phyloP scores from a whole-genome alignment of 2,329 filamentous ascomycete genomes.

The Didymella arachidicola region DNA sequence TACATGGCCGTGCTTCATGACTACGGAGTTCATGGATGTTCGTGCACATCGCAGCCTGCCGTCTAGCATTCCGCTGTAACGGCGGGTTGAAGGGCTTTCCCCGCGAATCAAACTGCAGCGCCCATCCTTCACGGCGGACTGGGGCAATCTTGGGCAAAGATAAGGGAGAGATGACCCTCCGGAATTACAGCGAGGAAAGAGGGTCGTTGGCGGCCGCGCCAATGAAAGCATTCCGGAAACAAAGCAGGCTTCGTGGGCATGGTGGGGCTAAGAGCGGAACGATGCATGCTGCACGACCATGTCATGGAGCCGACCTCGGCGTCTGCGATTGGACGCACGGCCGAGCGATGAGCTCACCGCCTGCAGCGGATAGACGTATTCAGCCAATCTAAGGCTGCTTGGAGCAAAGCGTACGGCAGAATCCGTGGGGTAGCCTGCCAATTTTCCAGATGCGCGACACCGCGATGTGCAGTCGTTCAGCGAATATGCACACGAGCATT shows the following conservation, averaged over 20 bases:
- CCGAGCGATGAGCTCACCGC: conserved; percentile 36
- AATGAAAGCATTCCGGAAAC: conserved; percentile 36
- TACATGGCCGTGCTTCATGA: conserved; percentile 17
- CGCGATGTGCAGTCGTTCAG: conserved; percentile 28
- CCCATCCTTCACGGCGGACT: conserved; percentile 20
- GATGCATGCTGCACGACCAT: conserved; percentile 35
- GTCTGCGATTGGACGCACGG: conserved; percentile 35
- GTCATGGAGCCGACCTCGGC: conserved; percentile 42
- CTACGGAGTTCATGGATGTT: conserved; percentile 33
- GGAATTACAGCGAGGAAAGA: conserved; percentile 46
- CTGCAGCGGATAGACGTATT: conserved; percentile 27
- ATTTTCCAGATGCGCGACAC: conserved; percentile 42
- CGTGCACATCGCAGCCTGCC: conserved; percentile 18
- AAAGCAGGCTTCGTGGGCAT: conserved; percentile 40
- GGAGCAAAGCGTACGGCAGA: conserved; percentile 42
- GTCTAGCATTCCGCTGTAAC: conserved; percentile 35
- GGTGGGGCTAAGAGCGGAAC: conserved; percentile 43
- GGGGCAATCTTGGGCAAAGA: conserved; percentile 32
- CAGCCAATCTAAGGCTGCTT: conserved; percentile 29
- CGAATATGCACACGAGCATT: conserved; percentile 32
- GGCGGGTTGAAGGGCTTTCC: conserved; percentile 36
- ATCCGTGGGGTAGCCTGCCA: conserved; percentile 49
- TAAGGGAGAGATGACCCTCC: conserved; percentile 47
- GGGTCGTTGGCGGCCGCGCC: conserved; percentile 33
- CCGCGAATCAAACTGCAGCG: conserved; percentile 34